Evolutionary conservation across 2,329 filamentous ascomycete species (phyloP), one percentile per base, ranked within the genome.

Genomic region (Aspergillus sp.): DNA sequence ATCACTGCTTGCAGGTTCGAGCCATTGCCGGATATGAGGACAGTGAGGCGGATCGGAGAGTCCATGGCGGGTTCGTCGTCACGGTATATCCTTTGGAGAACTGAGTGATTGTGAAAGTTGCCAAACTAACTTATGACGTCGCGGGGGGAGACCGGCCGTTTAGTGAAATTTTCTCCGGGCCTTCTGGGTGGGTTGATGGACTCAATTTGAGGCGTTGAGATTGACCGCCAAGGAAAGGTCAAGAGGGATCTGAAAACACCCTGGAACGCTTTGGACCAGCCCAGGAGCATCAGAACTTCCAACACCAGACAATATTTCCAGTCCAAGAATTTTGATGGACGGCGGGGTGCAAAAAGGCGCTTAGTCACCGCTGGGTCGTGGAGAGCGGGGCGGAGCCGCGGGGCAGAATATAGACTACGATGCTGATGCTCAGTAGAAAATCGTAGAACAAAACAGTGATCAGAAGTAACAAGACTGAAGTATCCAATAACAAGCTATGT

Each of bases 1-100:
- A 87, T 86, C 48, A 95, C 79, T 52, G 88, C 88, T 76, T 93
- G 88, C 17, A 92, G 83, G 68, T 93, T 93, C 36, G 86, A 85
- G 61, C 89, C 89, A 59, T 81, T 85, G 70, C 89, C 87, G 46
- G 84, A 88, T 69, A 86, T 86, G 65, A 90, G 82, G 60, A 89
- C 83, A 48, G 85, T 79, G 61, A 89, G 79, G 51, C 81, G 82
- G 62, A 73, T 66, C 40, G 68, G 67, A 8, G 64, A 49, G 24
- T 62, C 33, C 69, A 71, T 71, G 46, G 30, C 17, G 17, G 30
- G 2, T 42, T 8, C 16, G 3, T 36, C 1, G 16, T 17, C 9
- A 38, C 35, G 35, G 16, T 17, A 2, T 13, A n/a, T 16, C 7
- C 16, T n/a, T 4, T 38, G 35, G 7, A 20, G 32, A 38, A 14